phyloP scores from a whole-genome alignment of 164 flowering plant genomes.

The Annona cherimola region DNA sequence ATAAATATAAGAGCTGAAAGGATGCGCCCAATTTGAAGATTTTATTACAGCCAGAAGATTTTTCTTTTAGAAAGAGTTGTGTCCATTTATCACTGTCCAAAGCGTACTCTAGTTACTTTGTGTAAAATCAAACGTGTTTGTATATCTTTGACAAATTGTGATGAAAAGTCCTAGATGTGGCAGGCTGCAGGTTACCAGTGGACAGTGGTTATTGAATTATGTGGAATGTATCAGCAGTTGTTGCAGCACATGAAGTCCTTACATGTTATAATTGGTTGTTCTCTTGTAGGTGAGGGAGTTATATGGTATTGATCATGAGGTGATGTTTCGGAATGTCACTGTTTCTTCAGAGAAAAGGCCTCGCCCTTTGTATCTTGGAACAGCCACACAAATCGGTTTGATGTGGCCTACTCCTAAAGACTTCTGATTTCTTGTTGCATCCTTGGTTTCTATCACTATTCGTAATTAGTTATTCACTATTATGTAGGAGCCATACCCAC shows the following conservation, averaged over 20 bases:
- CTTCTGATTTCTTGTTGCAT: not conserved
- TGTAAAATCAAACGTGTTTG: too few species aligned
- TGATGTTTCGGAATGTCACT: constrained; percentile 70
- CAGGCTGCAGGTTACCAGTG: too few species aligned
- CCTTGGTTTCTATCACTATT: constrained; percentile 5
- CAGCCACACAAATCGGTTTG: constrained; percentile 94
- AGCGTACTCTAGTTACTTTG: too few species aligned
- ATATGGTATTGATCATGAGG: constrained; percentile 79
- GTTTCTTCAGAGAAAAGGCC: constrained; percentile 77
- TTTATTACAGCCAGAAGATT: too few species aligned
- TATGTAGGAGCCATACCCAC: constrained; percentile 83
- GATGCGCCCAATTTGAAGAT: too few species aligned
- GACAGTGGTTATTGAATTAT: not conserved
- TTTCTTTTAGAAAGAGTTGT: too few species aligned
- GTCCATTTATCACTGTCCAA: too few species aligned
- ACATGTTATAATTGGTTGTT: not conserved
- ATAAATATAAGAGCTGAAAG: too few species aligned
- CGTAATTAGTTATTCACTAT: constrained; percentile 1
- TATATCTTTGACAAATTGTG: too few species aligned
- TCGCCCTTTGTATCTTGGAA: constrained; percentile 80
- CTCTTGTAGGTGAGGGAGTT: constrained; percentile 67
- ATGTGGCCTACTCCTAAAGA: not conserved
- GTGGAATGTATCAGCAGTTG: not conserved
- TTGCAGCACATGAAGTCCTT: not conserved
- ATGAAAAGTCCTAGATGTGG: too few species aligned